Percentiles rank a stretch among this genome's conserved stretches.
phyloP scores from a whole-genome alignment of 2,329 filamentous ascomycete species.

The Diaporthe sp. region DNA sequence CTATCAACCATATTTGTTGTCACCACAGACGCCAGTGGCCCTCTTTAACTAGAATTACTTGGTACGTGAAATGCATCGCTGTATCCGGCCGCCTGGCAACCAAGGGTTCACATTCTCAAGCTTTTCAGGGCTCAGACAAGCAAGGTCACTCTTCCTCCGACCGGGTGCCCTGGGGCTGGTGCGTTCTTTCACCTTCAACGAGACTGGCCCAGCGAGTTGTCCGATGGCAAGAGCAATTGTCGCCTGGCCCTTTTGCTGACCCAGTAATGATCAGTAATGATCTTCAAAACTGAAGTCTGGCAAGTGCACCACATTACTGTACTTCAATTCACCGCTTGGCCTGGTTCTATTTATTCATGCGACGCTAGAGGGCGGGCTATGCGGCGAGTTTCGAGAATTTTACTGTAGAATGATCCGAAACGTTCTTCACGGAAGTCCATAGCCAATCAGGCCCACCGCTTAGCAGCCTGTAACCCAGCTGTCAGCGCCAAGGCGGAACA shows the following conservation, averaged over 20 bases:
- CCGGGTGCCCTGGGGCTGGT: background rate
- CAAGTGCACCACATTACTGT: background rate
- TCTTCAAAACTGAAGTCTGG: background rate
- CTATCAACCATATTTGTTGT: background rate
- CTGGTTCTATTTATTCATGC: conserved; percentile 11
- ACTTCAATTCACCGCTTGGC: background rate
- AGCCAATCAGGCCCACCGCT: conserved; percentile 16
- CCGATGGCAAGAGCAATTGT: background rate
- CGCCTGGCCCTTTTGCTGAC: background rate
- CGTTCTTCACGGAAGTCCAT: background rate
- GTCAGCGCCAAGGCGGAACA: conserved; percentile 10
- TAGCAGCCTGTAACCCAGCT: conserved; percentile 17
- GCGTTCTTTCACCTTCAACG: background rate
- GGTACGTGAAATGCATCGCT: background rate
- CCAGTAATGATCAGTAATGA: background rate
- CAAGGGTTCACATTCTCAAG: background rate
- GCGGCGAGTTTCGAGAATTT: conserved; percentile 4
- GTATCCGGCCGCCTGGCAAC: background rate
- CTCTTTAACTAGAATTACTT: background rate
- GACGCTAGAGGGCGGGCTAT: background rate
- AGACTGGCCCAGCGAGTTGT: background rate
- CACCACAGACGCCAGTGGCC: background rate
- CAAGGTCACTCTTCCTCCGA: background rate
- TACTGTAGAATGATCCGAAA: conserved; percentile 26
- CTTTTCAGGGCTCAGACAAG: background rate